Evolutionary conservation across 306 rosid genomes (phyloP), one percentile per base, ranked within the genome.

Genomic region (Gillenia trifoliata): DNA sequence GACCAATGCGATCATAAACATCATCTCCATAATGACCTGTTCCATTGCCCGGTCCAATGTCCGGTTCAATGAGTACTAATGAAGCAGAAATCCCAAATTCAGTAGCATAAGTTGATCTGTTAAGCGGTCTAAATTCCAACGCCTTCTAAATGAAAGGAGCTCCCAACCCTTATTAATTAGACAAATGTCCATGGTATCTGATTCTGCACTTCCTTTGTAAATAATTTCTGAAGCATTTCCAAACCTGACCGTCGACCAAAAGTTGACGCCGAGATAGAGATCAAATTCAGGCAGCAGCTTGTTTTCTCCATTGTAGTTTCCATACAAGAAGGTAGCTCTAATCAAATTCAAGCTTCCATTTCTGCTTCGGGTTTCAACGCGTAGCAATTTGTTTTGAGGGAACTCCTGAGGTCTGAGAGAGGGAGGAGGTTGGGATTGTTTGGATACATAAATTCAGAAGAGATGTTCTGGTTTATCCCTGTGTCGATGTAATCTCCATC

Each of bases 61-160:
- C 85, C 72, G 81, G 74, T 81, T 81, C 75, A 81, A 77, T 70
- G 70, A 90, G 90, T 31, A 84, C 77, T 30, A 86, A 54, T 11
- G 96, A 83, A 64, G 91, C 82, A 65, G 75, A 57, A 26, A 56
- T 76, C 23, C 86, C 88, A 77, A 83, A 83, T 83, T 80, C 87
- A 22, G 86, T 71, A 9, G 25, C 71, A 66, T 88, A 90, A 70
- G 80, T 79, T 11, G 93, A 81, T 54, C 64, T 59, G 68, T 78
- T 76, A 15, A 90, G 64, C 1, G 96, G 96, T 72, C 96, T 83
- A 54, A 85, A 84, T 76, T 91, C 93, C 85, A 87, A 85, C 6
- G 79, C 90, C 6, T 72, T 45, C 92, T 93, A 91, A 59, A 88
- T 85, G 78, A 91, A 91, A 69, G 96, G 93, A 80, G 68, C 78